Evolutionary conservation across 176 grass and related monocot species (phyloP), one percentile per base, ranked within the genome.

Genomic region (Secale cereale): DNA sequence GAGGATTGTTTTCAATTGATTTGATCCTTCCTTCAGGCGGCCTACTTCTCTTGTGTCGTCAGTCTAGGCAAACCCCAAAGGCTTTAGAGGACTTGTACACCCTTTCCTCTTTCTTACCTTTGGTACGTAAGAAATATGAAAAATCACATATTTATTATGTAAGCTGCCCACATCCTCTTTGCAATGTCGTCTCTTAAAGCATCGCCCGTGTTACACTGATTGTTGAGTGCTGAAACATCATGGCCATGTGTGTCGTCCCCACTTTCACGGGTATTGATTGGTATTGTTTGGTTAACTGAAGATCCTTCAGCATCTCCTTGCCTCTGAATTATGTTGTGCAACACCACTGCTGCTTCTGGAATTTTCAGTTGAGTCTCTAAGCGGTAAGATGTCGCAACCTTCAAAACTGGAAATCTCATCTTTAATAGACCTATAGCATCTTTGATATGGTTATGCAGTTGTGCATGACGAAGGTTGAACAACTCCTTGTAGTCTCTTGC

Each of bases 331-430:
- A 94, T 60, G 40, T 91, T 94, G 59, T 94, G 92, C 65, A 91
- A 22, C 61, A 81, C 78, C 65, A 40, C 81, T 28, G 89, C 32
- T 0, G 79, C 86, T 31, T 71, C 46, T 40, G 76, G 86, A 77
- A 94, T 91, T 37, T 94, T 83, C 77, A 74, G 66, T 36, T 94
- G 85, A 62, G 85, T 85, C 12, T 89, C 92, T 46, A 86, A 71
- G 1, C 74, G 83, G 70, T 91, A 85, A 7, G 75, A 89, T 59
- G 92, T 87, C 27, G 79, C 79, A 4, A 72, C 83, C 67, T 88
- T 89, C 28, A 91, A 57, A 74, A 91, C 91, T 17, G 86, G 92
- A 78, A 91, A 94, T 14, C 80, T 62, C 80, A 82, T 91, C 36
- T 89, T 94, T 32, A 94, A 31, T 4, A 89, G 36, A 3, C 54